Conservation (phyloP, 169 alveolate genomes). For the Plasmodium berghei region DNA sequence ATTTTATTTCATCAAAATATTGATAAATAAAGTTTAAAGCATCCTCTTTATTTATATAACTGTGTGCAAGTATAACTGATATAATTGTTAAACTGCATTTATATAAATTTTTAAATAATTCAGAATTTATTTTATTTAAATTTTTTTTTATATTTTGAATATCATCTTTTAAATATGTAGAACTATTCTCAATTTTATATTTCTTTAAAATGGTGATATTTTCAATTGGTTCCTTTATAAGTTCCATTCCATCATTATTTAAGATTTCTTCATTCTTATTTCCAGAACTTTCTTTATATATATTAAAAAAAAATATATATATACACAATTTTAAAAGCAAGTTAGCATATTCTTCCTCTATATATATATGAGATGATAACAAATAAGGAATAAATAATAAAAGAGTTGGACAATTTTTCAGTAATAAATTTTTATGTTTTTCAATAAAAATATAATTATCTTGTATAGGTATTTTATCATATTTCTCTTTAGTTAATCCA, state of each 20-base stretch:
- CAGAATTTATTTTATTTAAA: not conserved
- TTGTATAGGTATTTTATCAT: no score
- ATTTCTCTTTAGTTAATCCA: no score
- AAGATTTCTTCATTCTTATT: not conserved
- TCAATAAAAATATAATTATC: no score
- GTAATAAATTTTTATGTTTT: no score
- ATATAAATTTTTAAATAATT: slow-evolving; percentile 5
- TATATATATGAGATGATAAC: slow-evolving; percentile 6
- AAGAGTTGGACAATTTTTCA: no score
- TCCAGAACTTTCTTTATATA: not conserved
- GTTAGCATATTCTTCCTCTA: slow-evolving; percentile 4
- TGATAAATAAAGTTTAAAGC: not conserved
- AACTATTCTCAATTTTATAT: slow-evolving; percentile 7
- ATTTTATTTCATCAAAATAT: slow-evolving; percentile 19
- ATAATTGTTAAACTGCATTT: slow-evolving; percentile 21
- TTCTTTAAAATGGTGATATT: not conserved
- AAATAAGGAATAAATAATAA: slow-evolving; percentile 32
- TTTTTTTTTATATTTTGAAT: slow-evolving; percentile 5
- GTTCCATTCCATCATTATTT: not conserved
- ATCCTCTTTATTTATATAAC: slow-evolving; percentile 1
- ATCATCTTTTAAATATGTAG: not conserved
- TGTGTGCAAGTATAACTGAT: slow-evolving; percentile 9
- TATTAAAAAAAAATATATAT: slow-evolving; percentile 25
- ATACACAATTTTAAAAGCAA: slow-evolving; percentile 27
- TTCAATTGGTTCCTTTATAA: not conserved